Percentiles rank a stretch among this genome's conserved stretches.
phyloP scores from a whole-genome alignment of 2,329 filamentous ascomycete genomes.

The Cytospora paraplurivora region DNA sequence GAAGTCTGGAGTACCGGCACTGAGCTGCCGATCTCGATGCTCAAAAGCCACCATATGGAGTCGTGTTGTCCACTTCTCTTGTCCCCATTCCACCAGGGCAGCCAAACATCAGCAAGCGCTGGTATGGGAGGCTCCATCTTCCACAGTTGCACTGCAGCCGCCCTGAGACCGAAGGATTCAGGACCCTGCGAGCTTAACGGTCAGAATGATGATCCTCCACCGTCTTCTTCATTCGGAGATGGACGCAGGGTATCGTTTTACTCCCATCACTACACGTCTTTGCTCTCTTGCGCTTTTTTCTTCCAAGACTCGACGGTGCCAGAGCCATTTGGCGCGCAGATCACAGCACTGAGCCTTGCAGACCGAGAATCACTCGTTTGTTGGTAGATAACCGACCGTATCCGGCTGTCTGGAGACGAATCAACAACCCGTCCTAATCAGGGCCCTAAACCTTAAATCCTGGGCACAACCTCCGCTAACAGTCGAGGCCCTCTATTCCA shows the following conservation, averaged over 20 bases:
- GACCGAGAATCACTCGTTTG: background rate
- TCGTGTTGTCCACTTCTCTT: background rate
- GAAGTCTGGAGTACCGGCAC: too few relatives aligned
- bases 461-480: background rate
- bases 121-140: background rate
- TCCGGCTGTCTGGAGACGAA: background rate
- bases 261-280: background rate
- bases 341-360: background rate
- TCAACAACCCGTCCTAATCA: background rate
- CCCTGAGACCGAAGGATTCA: slow-evolving; percentile 18
- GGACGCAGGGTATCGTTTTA: background rate
- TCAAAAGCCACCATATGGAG: too few relatives aligned
- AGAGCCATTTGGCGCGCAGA: background rate
- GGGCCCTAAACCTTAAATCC: background rate
- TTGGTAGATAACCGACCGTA: background rate
- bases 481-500: background rate
- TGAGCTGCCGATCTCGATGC: too few relatives aligned
- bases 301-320: background rate
- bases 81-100: background rate
- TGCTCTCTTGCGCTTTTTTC: background rate
- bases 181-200: background rate
- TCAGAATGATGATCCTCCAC: background rate
- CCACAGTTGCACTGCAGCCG: background rate
- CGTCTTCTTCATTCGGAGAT: background rate
- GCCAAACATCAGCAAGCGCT: slow-evolving; percentile 5